Conservation (phyloP, 139 green algal genomes). For the Picochlorum sp. region DNA sequence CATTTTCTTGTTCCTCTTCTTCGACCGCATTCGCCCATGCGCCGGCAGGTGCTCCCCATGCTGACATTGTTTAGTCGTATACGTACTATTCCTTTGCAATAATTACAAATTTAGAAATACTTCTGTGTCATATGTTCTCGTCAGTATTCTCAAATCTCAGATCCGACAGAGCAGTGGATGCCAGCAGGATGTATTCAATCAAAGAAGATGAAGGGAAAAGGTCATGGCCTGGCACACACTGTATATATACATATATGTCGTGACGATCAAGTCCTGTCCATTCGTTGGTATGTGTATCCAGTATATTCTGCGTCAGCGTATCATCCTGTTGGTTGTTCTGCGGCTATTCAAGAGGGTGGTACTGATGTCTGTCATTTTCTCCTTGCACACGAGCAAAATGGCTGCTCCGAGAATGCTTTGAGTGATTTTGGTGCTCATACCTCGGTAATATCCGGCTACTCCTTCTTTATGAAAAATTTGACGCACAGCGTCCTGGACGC, state of each 20-base stretch:
- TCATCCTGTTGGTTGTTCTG: background rate
- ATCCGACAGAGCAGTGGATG: background rate
- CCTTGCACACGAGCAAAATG: constrained; percentile 76
- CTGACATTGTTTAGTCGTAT: no score
- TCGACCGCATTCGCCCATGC: constrained; percentile 20
- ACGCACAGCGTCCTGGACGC: constrained; percentile 44
- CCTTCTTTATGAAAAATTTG: constrained; percentile 58
- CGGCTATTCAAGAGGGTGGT: constrained; percentile 12
- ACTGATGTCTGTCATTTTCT: constrained; percentile 49
- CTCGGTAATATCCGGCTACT: constrained; percentile 43
- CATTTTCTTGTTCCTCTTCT: constrained; percentile 14
- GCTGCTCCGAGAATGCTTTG: constrained; percentile 79
- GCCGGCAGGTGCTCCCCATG: constrained; percentile 4
- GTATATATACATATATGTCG: no score
- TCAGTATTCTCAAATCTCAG: background rate
- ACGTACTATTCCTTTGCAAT: background rate
- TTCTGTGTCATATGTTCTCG: no score
- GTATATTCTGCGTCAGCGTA: no score
- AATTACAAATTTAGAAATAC: background rate
- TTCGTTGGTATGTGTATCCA: no score
- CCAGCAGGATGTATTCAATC: no score
- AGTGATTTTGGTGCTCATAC: constrained; percentile 70
- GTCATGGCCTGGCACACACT: no score
- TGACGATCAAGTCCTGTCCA: no score
- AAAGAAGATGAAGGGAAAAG: no score